phyloP scores from a whole-genome alignment of 2,329 filamentous ascomycete genomes.

The Calonectria hongkongensis region DNA sequence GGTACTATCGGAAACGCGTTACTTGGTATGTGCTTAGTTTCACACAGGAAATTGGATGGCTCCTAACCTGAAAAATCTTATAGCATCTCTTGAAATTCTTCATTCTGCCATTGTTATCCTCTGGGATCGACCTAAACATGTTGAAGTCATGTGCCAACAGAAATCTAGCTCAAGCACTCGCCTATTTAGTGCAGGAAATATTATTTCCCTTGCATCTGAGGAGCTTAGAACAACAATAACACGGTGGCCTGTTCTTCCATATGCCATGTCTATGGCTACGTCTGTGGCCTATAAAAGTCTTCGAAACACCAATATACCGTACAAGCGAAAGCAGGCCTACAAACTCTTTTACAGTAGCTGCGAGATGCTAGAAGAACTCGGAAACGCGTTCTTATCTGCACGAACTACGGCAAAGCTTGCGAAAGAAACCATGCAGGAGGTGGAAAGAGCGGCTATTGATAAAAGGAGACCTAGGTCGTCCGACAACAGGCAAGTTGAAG shows the following conservation, averaged over 20 bases:
- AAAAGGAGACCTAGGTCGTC: not conserved
- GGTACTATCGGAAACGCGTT: not conserved
- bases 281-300: constrained; percentile 32
- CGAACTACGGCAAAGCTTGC: constrained; percentile 22
- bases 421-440: constrained; percentile 24
- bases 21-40: not conserved
- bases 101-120: constrained; percentile 26
- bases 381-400: constrained; percentile 25
- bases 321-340: constrained; percentile 29
- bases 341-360: constrained; percentile 25
- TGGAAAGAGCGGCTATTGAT: constrained; percentile 11
- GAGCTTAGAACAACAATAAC: constrained; percentile 20
- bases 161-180: constrained; percentile 12
- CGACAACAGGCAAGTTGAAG: no score
- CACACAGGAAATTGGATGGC: rapidly evolving
- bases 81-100: constrained; percentile 29
- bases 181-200: constrained; percentile 21
- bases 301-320: constrained; percentile 26
- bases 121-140: constrained; percentile 8
- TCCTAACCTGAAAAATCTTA: not conserved
- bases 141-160: not conserved
- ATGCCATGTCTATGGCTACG: constrained; percentile 29
- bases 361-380: constrained; percentile 13
- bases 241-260: constrained; percentile 24
- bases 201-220: constrained; percentile 22